phyloP scores from a whole-genome alignment of 768 basidiomycete species.

The Hypsizygus marmoreus region DNA sequence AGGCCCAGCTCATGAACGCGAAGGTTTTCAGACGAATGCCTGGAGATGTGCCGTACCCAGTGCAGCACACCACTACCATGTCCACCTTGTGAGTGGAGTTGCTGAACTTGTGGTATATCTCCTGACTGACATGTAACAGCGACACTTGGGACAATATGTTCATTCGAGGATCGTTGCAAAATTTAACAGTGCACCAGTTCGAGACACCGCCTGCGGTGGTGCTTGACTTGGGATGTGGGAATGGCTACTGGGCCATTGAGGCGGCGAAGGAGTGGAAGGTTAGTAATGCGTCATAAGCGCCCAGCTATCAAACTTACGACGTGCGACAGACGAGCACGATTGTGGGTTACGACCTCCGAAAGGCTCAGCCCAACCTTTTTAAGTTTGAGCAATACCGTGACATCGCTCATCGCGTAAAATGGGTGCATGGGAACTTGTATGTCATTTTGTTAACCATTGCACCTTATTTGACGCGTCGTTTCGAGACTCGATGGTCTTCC shows the following conservation, averaged over 20 bases:
- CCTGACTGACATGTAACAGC: conserved; percentile 34
- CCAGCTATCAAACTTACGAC: conserved; percentile 5
- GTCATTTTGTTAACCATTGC: conserved; percentile 18
- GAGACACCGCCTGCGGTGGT: conserved; percentile 49
- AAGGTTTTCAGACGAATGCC: conserved; percentile 42
- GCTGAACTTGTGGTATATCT: background rate
- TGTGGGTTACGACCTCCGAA: conserved; percentile 59
- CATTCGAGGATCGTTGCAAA: conserved; percentile 46
- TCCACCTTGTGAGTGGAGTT: conserved; percentile 52
- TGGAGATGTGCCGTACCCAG: conserved; percentile 59
- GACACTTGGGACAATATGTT: conserved; percentile 77
- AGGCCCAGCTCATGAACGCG: conserved; percentile 43
- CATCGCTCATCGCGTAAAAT: conserved; percentile 53
- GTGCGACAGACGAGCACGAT: conserved; percentile 48
- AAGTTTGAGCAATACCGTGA: conserved; percentile 36
- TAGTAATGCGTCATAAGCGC: conserved; percentile 18
- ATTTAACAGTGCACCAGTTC: conserved; percentile 58
- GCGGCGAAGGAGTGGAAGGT: conserved; percentile 71
- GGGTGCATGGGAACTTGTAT: conserved; percentile 72
- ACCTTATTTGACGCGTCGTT: conserved; percentile 8
- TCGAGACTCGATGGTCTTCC: conserved; percentile 65
- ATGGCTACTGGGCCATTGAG: conserved; percentile 70
- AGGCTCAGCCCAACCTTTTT: conserved; percentile 54
- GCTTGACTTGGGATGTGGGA: conserved; percentile 74
- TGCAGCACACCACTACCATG: conserved; percentile 48